Conservation (phyloP, 2,329 filamentous ascomycete species). For the Hortaea werneckii region DNA sequence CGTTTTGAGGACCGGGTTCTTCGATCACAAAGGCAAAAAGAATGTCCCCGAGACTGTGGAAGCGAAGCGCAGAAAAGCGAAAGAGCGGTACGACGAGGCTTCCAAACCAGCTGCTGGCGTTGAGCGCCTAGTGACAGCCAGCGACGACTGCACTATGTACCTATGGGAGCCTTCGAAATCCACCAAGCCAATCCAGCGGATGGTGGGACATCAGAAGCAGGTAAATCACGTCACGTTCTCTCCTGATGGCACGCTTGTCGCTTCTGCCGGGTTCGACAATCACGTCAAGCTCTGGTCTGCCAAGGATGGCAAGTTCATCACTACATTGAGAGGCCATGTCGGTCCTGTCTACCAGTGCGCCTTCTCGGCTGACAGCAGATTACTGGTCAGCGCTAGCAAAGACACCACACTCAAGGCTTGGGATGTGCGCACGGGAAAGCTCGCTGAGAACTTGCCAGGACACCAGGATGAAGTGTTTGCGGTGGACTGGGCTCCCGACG, state of each 20-base stretch:
- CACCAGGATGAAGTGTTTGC: slow-evolving; percentile 91
- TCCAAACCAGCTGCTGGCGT: slow-evolving; percentile 52
- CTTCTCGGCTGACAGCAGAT: slow-evolving; percentile 84
- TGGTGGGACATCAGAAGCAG: slow-evolving; percentile 92
- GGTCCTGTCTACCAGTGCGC: slow-evolving; percentile 85
- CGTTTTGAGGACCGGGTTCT: slow-evolving; percentile 73
- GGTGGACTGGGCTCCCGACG: slow-evolving; percentile 90
- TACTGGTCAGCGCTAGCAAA: slow-evolving; percentile 78
- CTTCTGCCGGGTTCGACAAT: slow-evolving; percentile 86
- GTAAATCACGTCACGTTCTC: slow-evolving; percentile 95
- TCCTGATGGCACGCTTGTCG: slow-evolving; percentile 77
- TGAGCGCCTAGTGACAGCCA: slow-evolving; percentile 80
- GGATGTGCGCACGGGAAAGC: slow-evolving; percentile 77
- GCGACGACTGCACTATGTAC: slow-evolving; percentile 93
- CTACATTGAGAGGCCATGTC: slow-evolving; percentile 79
- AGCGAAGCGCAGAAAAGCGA: slow-evolving; percentile 64
- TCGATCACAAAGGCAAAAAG: slow-evolving; percentile 63
- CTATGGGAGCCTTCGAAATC: slow-evolving; percentile 77
- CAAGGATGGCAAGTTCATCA: slow-evolving; percentile 65
- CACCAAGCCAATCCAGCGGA: slow-evolving; percentile 74
- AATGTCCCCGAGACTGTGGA: slow-evolving; percentile 58
- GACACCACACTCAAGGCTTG: slow-evolving; percentile 93
- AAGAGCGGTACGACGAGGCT: slow-evolving; percentile 74
- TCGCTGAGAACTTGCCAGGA: slow-evolving; percentile 73
- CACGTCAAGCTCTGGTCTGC: slow-evolving; percentile 88